These are phyloP conservation scores for Cyclostephanos invisitatus DNA, from an alignment of 108 stramenopile species.

Conservation along the genomic window DNA sequence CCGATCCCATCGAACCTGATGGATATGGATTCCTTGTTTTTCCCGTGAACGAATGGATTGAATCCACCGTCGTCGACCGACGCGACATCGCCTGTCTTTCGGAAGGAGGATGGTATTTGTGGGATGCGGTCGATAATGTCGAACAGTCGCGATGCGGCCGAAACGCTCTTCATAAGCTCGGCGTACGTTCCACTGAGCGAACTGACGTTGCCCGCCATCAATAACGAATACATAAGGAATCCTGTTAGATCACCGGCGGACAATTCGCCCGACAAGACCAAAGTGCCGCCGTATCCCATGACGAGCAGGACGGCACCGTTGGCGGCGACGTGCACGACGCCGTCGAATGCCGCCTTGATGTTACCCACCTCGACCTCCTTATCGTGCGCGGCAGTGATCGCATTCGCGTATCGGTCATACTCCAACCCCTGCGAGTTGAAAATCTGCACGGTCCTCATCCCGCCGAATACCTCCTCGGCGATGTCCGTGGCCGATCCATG, in stretches of 20 bases:
- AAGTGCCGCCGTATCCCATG: conserved; percentile 77
- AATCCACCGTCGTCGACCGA: not conserved
- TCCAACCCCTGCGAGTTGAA: conserved; percentile 76
- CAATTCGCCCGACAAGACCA: conserved; percentile 63
- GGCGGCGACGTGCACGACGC: conserved; percentile 67
- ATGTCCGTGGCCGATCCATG: conserved; percentile 66
- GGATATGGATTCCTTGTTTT: conserved; percentile 38
- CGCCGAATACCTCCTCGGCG: conserved; percentile 73
- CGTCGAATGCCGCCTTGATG: conserved; percentile 75
- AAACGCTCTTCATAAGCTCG: conserved; percentile 68
- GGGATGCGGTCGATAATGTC: conserved; percentile 70
- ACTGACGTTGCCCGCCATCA: conserved; percentile 80
- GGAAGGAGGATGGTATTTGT: conserved; percentile 40
- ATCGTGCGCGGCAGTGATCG: conserved; percentile 61
- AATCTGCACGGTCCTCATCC: conserved; percentile 71
- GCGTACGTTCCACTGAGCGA: conserved; percentile 72
- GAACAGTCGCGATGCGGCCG: conserved; percentile 64
- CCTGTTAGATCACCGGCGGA: conserved; percentile 81
- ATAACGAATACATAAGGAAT: conserved; percentile 87
- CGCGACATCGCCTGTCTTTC: not conserved
- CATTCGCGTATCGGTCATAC: conserved; percentile 54
- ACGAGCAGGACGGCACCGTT: conserved; percentile 79
- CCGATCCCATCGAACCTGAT: conserved; percentile 65
- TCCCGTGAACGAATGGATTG: not conserved
- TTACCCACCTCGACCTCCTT: conserved; percentile 65